Evolutionary conservation across 108 stramenopile genomes (phyloP), one percentile per base, ranked within the genome.

Genomic region (Cyclotella choctawhatcheeana): DNA sequence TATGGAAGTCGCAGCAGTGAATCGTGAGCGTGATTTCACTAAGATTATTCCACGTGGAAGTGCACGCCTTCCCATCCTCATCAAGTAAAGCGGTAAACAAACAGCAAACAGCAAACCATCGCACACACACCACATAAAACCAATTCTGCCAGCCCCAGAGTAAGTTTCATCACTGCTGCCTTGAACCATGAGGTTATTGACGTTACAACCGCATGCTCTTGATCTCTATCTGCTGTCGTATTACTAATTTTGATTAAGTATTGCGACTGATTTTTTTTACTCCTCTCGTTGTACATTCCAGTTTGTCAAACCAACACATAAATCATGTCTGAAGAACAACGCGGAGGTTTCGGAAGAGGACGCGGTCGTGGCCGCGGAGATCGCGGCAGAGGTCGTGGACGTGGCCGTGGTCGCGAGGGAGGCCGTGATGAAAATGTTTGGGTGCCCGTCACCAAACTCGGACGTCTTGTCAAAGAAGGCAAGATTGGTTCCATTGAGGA

Each of bases 391-490:
- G 85, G 90, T 24, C 73, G 90, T 0, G 92, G 96, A 43, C 92
- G 98, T 66, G 94, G 97, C n/a, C 89, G 94, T 30, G 89, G 97
- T 17, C 93, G 97, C 64, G 91, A 95, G 20, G 83, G 95, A 25
- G 88, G 93, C 67, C 81, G 88, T 31, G 97, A 97, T 48, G 96
- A 97, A 85, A 96, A 97, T 67, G 96, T 90, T 10, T 95, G 94
- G 94, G 87, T 93, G 20, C 99, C 99, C 71, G 97, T 99, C 44
- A 99, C 99, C 92, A 99, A 99, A 93, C 98, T 99, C 67, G 99
- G 99, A 56, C 98, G 99, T 80, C 90, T 99, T 27, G 98, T 99
- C 30, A 99, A 99, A 95, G 98, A 98, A 67, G 97, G 97, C 69
- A 99, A 99, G 91, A 98, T 99, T 82, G 93, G 84, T 32, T 87